phyloP scores from a whole-genome alignment of 106 monocot genomes.

The Alisma plantagoaquatica region DNA sequence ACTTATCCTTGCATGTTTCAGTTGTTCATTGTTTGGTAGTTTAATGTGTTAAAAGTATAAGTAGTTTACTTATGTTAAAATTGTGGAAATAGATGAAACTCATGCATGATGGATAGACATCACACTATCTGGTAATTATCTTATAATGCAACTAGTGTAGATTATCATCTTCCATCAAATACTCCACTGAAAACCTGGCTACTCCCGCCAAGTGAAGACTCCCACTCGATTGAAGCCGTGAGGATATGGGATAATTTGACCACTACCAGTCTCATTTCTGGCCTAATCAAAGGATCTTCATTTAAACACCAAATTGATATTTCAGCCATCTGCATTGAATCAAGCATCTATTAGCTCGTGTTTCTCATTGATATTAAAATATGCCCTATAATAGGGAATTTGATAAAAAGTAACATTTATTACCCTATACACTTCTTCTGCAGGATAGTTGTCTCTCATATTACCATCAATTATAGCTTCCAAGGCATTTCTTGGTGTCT shows the following conservation, averaged over 20 bases:
- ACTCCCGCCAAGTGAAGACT: slow-evolving; percentile 34
- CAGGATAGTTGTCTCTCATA: slow-evolving; percentile 27
- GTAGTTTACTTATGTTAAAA: no score
- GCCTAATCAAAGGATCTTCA: slow-evolving; percentile 24
- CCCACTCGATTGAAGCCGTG: slow-evolving; percentile 41
- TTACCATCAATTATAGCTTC: slow-evolving; percentile 28
- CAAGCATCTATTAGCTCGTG: no score
- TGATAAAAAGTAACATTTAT: no score
- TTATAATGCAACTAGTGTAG: no score
- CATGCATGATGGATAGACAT: no score
- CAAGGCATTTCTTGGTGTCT: slow-evolving; percentile 22
- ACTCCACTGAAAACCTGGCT: slow-evolving; percentile 38
- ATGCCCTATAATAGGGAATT: no score
- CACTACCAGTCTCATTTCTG: slow-evolving; percentile 43
- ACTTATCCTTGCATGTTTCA: no score
- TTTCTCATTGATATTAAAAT: no score
- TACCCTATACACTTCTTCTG: slow-evolving; percentile 40
- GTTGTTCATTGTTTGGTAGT: no score
- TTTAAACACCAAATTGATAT: slow-evolving; percentile 31
- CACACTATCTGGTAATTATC: no score
- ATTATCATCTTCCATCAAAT: slow-evolving; percentile 23
- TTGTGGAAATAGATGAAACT: no score
- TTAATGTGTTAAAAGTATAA: no score
- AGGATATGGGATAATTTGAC: slow-evolving; percentile 31
- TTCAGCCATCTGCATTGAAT: slow-evolving; percentile 30